Evolutionary conservation across 192 early-diverging fungal genomes (phyloP), one percentile per base, ranked within the genome.

Genomic region (Coemansia sp.): DNA sequence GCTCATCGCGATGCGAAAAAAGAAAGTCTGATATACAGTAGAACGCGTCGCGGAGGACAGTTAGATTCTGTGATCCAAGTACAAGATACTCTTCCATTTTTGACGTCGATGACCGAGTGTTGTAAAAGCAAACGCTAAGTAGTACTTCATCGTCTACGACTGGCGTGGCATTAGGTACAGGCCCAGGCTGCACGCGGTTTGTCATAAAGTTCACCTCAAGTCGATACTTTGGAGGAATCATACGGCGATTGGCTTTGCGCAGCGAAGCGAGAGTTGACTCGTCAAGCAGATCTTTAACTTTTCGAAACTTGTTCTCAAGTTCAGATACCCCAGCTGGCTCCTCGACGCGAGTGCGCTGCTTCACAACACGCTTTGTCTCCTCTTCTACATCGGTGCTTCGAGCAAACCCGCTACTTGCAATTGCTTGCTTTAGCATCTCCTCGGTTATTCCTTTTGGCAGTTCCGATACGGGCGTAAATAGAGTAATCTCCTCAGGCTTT

Each of bases 21-120:
- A 85, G 68, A 65, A 90, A 90, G 68, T 92, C 91, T 6, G 82
- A 80, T 12, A 88, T 71, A 67, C 91, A 92, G 62, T 88, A 85
- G 58, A 94, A 87, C 15, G 86, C 82, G 72, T 93, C 91, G 12
- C 90, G 85, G 39, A 94, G 61, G 2, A 73, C 87, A 0, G 90
- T 80, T 19, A 94, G 76, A 10, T 79, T 80, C 68, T 93, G 90
- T 39, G 83, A 87, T 13, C 91, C 91, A 18, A 92, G 81, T 8
- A 93, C 86, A 19, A 84, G 63, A 60, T 85, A 87, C 80, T 88
- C 90, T 56, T 90, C 87, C 79, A 85, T 76, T 63, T 80, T 83
- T 32, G 73, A 65, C 4, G 78, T 72, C 0, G 87, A 83, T 21
- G 73, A 80, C 8, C 84, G 70, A 5, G 86, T 77, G 72, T 87